phyloP scores from a whole-genome alignment of 352 stramenopile genomes.

The Phytophthora parvispora region DNA sequence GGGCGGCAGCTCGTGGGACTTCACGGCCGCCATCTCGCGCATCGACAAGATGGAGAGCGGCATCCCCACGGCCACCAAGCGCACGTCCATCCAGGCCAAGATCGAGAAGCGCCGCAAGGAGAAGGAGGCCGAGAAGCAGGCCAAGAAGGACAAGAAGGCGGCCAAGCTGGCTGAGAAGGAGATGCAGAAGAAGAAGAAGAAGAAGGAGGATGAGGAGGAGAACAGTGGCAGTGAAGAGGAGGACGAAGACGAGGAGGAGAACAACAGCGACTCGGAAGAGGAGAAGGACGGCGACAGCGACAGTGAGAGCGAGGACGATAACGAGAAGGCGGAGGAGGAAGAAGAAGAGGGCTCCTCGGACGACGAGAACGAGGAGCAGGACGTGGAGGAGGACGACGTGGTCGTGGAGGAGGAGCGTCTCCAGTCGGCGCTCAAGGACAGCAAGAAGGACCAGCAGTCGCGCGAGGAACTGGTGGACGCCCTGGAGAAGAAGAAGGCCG shows the following conservation, averaged over 20 bases:
- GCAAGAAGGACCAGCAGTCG: slow-evolving; percentile 57
- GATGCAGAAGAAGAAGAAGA: slow-evolving; percentile 30
- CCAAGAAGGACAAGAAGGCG: slow-evolving; percentile 65
- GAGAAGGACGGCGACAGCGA: slow-evolving; percentile 23
- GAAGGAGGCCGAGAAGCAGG: slow-evolving; percentile 68
- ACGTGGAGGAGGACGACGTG: slow-evolving; percentile 67
- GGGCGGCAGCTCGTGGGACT: slow-evolving; percentile 86
- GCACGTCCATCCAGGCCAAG: slow-evolving; percentile 88
- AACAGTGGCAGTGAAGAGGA: slow-evolving; percentile 29
- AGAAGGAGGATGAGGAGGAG: slow-evolving; percentile 32
- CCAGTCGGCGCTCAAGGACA: slow-evolving; percentile 71
- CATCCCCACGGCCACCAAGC: slow-evolving; percentile 69
- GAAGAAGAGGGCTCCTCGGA: slow-evolving; percentile 43
- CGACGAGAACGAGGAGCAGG: slow-evolving; percentile 51
- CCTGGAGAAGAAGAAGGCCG: slow-evolving; percentile 85
- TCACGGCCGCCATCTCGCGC: slow-evolving; percentile 88
- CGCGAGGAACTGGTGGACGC: slow-evolving; percentile 77
- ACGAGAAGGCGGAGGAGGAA: slow-evolving; percentile 26
- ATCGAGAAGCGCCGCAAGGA: slow-evolving; percentile 88
- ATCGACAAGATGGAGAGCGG: slow-evolving; percentile 82
- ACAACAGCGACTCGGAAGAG: slow-evolving; percentile 3
- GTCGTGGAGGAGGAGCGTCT: slow-evolving; percentile 84
- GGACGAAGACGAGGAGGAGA: slow-evolving; percentile 39
- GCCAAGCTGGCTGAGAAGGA: slow-evolving; percentile 47
- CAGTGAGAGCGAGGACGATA: slow-evolving; percentile 41